These are phyloP conservation scores for Silene coronaria DNA, from an alignment of 179 eudicot species.

Conservation along the genomic window DNA sequence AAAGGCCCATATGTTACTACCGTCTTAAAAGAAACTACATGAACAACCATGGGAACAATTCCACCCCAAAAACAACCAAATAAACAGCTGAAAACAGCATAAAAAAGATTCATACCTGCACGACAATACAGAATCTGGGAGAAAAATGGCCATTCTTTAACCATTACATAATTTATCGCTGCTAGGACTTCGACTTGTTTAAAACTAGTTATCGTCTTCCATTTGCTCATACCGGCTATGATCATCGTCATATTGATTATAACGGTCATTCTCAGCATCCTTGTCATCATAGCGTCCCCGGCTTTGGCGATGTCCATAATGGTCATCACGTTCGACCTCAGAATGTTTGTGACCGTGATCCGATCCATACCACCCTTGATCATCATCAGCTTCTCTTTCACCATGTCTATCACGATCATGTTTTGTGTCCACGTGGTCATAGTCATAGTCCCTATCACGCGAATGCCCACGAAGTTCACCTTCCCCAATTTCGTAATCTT, in stretches of 20 bases:
- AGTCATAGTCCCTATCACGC: conserved; percentile 67
- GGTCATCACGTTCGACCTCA: conserved; percentile 43
- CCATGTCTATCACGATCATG: conserved; percentile 47
- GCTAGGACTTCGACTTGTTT: conserved; percentile 25
- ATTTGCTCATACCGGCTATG: conserved; percentile 49
- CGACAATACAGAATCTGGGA: conserved; percentile 1
- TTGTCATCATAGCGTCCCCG: conserved; percentile 37
- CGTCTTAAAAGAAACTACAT: not conserved
- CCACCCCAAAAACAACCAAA: not conserved
- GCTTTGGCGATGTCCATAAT: conserved; percentile 42
- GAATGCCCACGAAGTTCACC: conserved; percentile 55
- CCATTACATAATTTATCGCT: not conserved
- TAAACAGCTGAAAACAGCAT: not conserved
- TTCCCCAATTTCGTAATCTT: conserved; percentile 54
- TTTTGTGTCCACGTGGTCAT: conserved; percentile 51
- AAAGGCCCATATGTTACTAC: not conserved
- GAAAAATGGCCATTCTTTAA: not conserved
- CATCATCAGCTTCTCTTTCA: conserved; percentile 52
- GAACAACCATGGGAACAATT: not conserved
- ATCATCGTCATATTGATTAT: conserved; percentile 33
- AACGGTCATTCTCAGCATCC: conserved; percentile 38
- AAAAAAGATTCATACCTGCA: conserved; percentile 6
- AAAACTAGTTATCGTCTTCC: conserved; percentile 48
- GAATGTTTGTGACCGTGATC: conserved; percentile 38
- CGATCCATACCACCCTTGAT: conserved; percentile 51